phyloP scores from a whole-genome alignment of 1,284 basidiomycete genomes.

The Prillingera fragicola region DNA sequence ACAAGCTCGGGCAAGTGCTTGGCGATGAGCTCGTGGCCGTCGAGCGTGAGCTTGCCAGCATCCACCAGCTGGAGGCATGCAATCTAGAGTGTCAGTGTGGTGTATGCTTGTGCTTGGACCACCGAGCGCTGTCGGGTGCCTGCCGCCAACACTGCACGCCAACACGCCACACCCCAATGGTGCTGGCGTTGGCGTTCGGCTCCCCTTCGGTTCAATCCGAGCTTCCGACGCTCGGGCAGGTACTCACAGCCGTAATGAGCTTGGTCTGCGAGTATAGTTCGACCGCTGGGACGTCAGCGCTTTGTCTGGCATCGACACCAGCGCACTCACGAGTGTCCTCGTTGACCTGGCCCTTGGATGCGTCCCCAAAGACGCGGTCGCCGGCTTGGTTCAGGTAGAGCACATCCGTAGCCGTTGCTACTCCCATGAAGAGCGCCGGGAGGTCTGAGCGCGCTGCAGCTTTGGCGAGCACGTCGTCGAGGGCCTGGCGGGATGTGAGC shows the following conservation, averaged over 20 bases:
- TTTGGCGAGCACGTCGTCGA: too few relatives aligned
- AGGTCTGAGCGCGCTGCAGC: too few relatives aligned
- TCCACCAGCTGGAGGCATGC: conserved; percentile 40
- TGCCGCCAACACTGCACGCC: too few relatives aligned
- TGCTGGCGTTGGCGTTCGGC: too few relatives aligned
- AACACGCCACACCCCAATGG: too few relatives aligned
- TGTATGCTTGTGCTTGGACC: too few relatives aligned
- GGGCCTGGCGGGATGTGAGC: too few relatives aligned
- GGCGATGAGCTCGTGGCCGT: conserved; percentile 23
- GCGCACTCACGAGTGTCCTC: conserved; percentile 30
- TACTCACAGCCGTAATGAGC: conserved; percentile 31
- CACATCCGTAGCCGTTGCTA: conserved; percentile 27
- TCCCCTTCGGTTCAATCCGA: too few relatives aligned
- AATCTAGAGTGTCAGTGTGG: too few relatives aligned
- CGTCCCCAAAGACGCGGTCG: conserved; percentile 24
- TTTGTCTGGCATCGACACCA: neutral
- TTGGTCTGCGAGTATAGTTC: conserved; percentile 37
- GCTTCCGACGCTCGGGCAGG: too few relatives aligned
- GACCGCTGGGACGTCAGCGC: conserved; percentile 9
- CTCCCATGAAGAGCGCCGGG: conserved; percentile 30
- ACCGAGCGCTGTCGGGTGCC: too few relatives aligned
- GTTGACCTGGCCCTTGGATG: conserved; percentile 23
- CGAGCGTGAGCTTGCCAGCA: conserved; percentile 27
- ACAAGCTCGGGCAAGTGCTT: conserved; percentile 21
- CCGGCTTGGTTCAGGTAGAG: conserved; percentile 30